Conservation (phyloP, 345 rosid species). For the Aurinia saxatilis region DNA sequence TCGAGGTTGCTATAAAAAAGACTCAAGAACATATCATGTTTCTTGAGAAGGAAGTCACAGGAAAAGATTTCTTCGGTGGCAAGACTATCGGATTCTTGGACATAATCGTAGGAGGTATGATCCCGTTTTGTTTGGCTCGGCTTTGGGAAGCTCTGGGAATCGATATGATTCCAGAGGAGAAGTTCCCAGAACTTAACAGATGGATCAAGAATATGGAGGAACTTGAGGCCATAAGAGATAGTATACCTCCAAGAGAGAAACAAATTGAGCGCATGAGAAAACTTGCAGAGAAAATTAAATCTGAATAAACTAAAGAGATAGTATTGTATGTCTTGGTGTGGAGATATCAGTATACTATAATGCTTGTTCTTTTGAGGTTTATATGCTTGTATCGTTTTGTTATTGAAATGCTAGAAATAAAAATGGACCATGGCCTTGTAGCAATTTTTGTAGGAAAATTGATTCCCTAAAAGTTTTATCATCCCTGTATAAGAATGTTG, state of each 20-base stretch:
- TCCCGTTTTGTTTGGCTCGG: background rate
- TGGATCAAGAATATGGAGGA: background rate
- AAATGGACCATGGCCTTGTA: too few species aligned
- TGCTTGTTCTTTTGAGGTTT: background rate
- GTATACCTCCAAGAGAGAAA: conserved; percentile 7
- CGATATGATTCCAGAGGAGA: conserved; percentile 8
- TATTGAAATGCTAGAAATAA: background rate
- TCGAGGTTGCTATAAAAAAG: conserved; percentile 11
- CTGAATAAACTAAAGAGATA: background rate
- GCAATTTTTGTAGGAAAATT: too few species aligned
- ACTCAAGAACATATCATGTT: background rate
- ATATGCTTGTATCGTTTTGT: background rate
- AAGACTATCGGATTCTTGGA: conserved; percentile 19
- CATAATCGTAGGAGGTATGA: conserved; percentile 11
- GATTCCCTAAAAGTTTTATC: too few species aligned
- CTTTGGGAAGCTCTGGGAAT: conserved; percentile 15
- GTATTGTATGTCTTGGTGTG: background rate
- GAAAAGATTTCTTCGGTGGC: conserved; percentile 32
- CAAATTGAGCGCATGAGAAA: background rate
- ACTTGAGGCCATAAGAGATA: background rate
- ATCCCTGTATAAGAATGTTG: too few species aligned
- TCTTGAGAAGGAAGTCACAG: conserved; percentile 24
- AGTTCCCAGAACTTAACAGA: background rate
- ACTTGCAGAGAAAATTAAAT: background rate
- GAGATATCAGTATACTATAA: too few species aligned